phyloP scores from a whole-genome alignment of 108 stramenopile species.

The Fragilaria radians region DNA sequence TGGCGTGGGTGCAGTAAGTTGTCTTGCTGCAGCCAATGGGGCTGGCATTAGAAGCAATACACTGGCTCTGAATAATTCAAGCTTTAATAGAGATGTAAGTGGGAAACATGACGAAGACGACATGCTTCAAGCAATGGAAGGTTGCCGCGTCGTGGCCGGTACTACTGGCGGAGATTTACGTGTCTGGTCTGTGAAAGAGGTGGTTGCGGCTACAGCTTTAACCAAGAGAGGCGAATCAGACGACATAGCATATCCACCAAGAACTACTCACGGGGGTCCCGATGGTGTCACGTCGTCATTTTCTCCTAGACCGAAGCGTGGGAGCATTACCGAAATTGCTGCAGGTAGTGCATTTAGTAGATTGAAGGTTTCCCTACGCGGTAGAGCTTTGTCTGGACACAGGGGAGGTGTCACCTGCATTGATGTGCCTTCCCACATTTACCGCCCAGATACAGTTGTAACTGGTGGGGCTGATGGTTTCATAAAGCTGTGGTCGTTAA shows the following conservation, averaged over 20 bases:
- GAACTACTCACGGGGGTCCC: slow-evolving; percentile 7
- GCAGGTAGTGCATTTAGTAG: slow-evolving; percentile 28
- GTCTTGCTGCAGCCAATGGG: slow-evolving; percentile 58
- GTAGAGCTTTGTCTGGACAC: slow-evolving; percentile 65
- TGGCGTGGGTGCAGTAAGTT: slow-evolving; percentile 73
- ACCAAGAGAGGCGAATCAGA: slow-evolving; percentile 26
- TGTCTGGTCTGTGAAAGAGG: slow-evolving; percentile 76
- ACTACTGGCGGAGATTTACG: slow-evolving; percentile 75
- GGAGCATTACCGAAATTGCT: slow-evolving; percentile 13
- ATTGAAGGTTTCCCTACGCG: slow-evolving; percentile 47
- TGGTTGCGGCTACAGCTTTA: slow-evolving; percentile 37
- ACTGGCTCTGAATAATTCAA: background rate
- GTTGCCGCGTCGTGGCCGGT: slow-evolving; percentile 68
- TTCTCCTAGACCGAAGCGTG: slow-evolving; percentile 4
- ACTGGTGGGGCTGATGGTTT: slow-evolving; percentile 83
- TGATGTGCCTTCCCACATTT: slow-evolving; percentile 75
- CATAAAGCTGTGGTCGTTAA: slow-evolving; percentile 80
- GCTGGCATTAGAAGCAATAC: slow-evolving; percentile 17
- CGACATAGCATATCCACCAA: background rate
- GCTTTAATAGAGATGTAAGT: slow-evolving; percentile 9
- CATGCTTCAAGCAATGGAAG: slow-evolving; percentile 62
- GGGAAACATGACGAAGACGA: slow-evolving; percentile 38
- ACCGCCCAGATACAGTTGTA: slow-evolving; percentile 73
- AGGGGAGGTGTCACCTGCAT: slow-evolving; percentile 79
- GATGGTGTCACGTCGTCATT: slow-evolving; percentile 11